Evolutionary conservation across 441 rosid species (phyloP).

Genomic region (Euphorbia schlechtendalii): DNA sequence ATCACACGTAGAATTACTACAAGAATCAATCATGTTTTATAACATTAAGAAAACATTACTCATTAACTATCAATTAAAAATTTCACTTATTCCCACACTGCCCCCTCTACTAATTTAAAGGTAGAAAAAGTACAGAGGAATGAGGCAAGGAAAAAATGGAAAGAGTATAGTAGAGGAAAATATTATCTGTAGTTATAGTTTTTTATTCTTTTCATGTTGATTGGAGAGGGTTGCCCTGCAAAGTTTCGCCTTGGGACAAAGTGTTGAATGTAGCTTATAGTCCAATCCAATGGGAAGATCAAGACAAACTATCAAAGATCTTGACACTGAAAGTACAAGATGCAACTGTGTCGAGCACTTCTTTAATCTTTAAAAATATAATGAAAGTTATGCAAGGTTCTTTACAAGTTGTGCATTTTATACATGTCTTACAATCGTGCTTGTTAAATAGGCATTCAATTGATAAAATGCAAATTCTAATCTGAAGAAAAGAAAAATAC

Average conservation of each 20-base stretch:
- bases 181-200: background rate
- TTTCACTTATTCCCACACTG: background rate
- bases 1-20: too few relatives aligned
- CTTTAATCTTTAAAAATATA: slow-evolving; percentile 4
- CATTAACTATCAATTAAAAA: too few relatives aligned
- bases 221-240: background rate
- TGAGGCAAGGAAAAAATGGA: background rate
- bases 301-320: background rate
- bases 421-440: background rate
- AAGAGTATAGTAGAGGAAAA: background rate
- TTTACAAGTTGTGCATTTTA: background rate
- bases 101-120: background rate
- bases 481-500: slow-evolving; percentile 23
- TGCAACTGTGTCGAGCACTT: background rate
- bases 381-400: background rate
- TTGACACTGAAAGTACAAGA: background rate
- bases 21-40: too few relatives aligned
- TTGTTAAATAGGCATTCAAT: background rate
- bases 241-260: background rate
- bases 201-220: background rate
- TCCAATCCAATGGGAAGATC: background rate
- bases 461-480: background rate
- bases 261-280: background rate
- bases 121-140: background rate
- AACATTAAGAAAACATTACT: too few relatives aligned